These are phyloP conservation scores for Gloeopeniophorella convolvens DNA, from an alignment of 768 basidiomycete genomes.

Conservation along the genomic window DNA sequence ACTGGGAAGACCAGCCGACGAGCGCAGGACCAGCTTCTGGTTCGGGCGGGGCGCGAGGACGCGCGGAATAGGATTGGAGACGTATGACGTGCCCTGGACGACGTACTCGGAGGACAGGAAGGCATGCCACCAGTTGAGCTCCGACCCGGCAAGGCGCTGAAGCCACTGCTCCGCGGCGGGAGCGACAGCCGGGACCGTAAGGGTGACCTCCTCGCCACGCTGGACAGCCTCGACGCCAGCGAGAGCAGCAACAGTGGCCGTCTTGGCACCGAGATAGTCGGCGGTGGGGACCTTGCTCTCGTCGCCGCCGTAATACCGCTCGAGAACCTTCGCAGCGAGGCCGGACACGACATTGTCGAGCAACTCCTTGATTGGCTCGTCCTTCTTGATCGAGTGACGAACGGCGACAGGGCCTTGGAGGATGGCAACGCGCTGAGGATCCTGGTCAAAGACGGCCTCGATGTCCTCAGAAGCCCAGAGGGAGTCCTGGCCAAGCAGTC, in stretches of 20 bases:
- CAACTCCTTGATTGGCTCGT: slow-evolving; percentile 90
- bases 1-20: slow-evolving; percentile 37
- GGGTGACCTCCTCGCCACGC: slow-evolving; percentile 38
- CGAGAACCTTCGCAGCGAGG: slow-evolving; percentile 74
- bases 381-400: slow-evolving; percentile 79
- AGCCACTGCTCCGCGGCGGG: slow-evolving; percentile 75
- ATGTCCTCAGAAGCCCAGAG: slow-evolving; percentile 98
- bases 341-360: slow-evolving; percentile 79
- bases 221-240: slow-evolving; percentile 40
- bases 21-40: slow-evolving; percentile 67
- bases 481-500: slow-evolving; percentile 59
- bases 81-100: slow-evolving; percentile 78
- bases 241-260: slow-evolving; percentile 33
- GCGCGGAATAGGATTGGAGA: slow-evolving; percentile 85
- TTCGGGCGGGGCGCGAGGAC: slow-evolving; percentile 74
- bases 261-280: slow-evolving; percentile 73
- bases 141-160: slow-evolving; percentile 72
- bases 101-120: slow-evolving; percentile 75
- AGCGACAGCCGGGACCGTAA: slow-evolving; percentile 42
- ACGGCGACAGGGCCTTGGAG: slow-evolving; percentile 95
- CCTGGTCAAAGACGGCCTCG: slow-evolving; percentile 97
- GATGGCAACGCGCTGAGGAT: slow-evolving; percentile 96
- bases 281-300: slow-evolving; percentile 64
- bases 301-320: slow-evolving; percentile 74
- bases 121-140: slow-evolving; percentile 82